These are phyloP conservation scores for Fraxinus latifolia DNA, from an alignment of 305 asterid genomes.

Conservation along the genomic window DNA sequence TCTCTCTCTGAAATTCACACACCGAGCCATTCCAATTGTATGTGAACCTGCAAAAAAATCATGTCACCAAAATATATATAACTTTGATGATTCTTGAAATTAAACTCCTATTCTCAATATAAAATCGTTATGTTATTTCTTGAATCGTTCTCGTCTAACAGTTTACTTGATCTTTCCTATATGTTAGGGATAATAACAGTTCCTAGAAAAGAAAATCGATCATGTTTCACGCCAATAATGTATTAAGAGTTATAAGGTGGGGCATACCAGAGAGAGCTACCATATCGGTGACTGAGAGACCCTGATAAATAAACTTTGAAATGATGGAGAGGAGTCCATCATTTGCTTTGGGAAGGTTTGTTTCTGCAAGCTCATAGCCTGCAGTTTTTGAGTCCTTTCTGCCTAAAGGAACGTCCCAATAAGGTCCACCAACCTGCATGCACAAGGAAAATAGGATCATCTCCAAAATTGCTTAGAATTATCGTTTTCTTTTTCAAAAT, in stretches of 20 bases:
- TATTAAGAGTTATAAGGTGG: background rate
- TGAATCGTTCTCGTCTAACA: background rate
- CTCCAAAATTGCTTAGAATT: background rate
- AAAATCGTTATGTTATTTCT: background rate
- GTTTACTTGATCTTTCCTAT: background rate
- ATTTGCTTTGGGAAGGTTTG: conserved; percentile 67
- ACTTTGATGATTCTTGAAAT: background rate
- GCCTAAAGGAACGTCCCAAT: conserved; percentile 87
- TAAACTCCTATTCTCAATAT: background rate
- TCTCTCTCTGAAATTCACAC: conserved; percentile 68
- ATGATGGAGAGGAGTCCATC: conserved; percentile 75
- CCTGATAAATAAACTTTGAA: conserved; percentile 66
- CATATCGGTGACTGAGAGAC: conserved; percentile 81
- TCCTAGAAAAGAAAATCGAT: background rate
- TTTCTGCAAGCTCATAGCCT: conserved; percentile 53
- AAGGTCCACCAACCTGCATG: conserved; percentile 87
- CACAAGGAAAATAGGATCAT: background rate
- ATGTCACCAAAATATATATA: background rate
- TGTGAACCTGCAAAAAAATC: conserved; percentile 63
- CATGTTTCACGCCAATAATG: background rate
- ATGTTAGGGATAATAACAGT: background rate
- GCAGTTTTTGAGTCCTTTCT: conserved; percentile 76
- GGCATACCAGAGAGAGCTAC: conserved; percentile 83
- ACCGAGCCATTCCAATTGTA: conserved; percentile 86
- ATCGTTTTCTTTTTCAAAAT: background rate